Percentiles rank a stretch among this genome's conserved stretches.
Conservation (phyloP, 2,329 filamentous ascomycete genomes). For the Pseudogymnoascus sp. region DNA sequence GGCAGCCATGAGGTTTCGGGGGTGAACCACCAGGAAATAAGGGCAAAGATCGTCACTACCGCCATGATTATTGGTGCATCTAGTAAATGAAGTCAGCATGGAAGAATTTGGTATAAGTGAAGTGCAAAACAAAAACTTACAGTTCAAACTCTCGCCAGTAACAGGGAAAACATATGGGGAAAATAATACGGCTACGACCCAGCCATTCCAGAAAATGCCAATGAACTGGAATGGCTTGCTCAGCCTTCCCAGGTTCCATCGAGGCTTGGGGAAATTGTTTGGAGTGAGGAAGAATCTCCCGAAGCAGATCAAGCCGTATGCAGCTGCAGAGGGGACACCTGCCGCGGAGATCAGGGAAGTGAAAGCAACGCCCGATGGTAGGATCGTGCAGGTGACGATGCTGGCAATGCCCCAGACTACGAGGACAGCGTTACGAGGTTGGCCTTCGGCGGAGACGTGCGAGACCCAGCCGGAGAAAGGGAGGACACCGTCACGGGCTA, state of each 20-base stretch:
- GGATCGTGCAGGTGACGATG: constrained; percentile 52
- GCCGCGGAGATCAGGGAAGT: constrained; percentile 49
- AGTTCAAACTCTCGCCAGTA: constrained; percentile 39
- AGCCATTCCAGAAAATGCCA: constrained; percentile 43
- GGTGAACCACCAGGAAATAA: constrained; percentile 44
- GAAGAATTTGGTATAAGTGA: constrained; percentile 10
- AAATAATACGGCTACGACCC: constrained; percentile 44
- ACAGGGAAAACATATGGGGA: constrained; percentile 43
- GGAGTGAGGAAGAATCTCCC: constrained; percentile 43
- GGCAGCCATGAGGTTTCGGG: constrained; percentile 43
- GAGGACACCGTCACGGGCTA: constrained; percentile 55
- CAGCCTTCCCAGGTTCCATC: constrained; percentile 40
- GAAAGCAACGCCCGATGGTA: constrained; percentile 49
- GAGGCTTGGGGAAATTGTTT: constrained; percentile 41
- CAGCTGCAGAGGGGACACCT: constrained; percentile 46
- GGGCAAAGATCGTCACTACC: constrained; percentile 42
- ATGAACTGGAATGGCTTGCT: constrained; percentile 44
- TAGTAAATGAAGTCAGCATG: constrained; percentile 18
- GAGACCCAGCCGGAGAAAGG: constrained; percentile 55
- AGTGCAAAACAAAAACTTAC: constrained; percentile 26
- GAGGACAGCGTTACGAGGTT: constrained; percentile 54
- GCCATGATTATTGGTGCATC: constrained; percentile 47
- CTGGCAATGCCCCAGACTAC: constrained; percentile 51
- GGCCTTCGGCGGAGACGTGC: constrained; percentile 45
- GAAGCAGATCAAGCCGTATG: constrained; percentile 46